These are phyloP conservation scores for Entophlyctis helioformis DNA, from an alignment of 192 early-diverging fungal genomes.

Conservation along the genomic window DNA sequence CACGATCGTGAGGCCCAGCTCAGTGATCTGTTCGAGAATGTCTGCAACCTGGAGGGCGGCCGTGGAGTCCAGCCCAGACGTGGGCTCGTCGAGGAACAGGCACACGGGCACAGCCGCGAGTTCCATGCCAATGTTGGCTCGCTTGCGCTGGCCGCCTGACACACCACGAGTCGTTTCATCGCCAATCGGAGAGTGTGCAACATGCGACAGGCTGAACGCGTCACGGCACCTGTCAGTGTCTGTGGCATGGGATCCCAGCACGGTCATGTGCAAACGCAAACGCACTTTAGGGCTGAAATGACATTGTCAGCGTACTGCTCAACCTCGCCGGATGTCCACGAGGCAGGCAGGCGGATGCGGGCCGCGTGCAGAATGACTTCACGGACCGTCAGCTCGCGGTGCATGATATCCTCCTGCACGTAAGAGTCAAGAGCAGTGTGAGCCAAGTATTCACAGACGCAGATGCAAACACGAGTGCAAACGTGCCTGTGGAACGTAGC, in stretches of 20 bases:
- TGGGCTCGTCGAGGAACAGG: constrained; percentile 63
- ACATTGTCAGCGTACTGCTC: constrained; percentile 45
- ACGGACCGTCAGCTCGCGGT: constrained; percentile 53
- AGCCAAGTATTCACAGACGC: no score
- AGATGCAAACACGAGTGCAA: no score
- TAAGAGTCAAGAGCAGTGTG: no score
- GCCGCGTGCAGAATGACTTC: constrained; percentile 57
- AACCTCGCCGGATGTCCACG: constrained; percentile 17
- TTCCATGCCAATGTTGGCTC: constrained; percentile 72
- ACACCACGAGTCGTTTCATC: constrained; percentile 53
- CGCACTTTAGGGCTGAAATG: constrained; percentile 44
- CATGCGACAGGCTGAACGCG: constrained; percentile 35
- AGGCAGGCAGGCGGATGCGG: constrained; percentile 45
- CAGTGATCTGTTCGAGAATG: constrained; percentile 43
- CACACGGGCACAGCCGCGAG: constrained; percentile 41
- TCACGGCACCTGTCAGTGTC: no score
- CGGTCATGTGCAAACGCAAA: no score
- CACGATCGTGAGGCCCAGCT: constrained; percentile 48
- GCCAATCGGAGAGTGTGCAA: constrained; percentile 42
- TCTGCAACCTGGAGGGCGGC: constrained; percentile 51
- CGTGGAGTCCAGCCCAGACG: constrained; percentile 56
- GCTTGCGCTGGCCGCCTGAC: constrained; percentile 61
- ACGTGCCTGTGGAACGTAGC: constrained; percentile 64
- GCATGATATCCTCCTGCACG: constrained; percentile 62
- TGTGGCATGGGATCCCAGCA: no score